Evolutionary conservation across 495 filamentous ascomycete genomes (phyloP).

Genomic region (Penicillium daleae): DNA sequence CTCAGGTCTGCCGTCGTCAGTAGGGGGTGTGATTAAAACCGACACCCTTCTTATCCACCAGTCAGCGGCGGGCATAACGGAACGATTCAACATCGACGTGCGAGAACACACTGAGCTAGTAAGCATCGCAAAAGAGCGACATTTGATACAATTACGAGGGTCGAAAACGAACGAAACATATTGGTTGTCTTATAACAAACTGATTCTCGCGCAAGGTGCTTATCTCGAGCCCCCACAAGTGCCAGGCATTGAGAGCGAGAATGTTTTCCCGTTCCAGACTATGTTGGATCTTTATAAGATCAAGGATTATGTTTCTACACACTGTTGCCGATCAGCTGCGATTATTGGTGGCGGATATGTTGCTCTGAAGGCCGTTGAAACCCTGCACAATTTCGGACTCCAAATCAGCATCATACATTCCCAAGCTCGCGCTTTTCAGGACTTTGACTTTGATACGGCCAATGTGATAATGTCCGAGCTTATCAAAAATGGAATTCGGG

Average conservation of each 20-base stretch:
- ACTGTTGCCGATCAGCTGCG: not conserved
- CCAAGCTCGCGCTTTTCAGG: not conserved
- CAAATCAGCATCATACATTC: not conserved
- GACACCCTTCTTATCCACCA: conserved; percentile 8
- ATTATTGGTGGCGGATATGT: conserved; percentile 6
- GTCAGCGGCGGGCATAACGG: not conserved
- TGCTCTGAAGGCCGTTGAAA: conserved; percentile 4
- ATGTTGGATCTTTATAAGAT: conserved; percentile 5
- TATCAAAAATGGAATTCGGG: not conserved
- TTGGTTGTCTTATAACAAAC: not conserved
- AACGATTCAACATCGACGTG: conserved; percentile 8
- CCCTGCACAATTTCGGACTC: conserved; percentile 1
- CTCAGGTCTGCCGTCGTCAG: not conserved
- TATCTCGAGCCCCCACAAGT: not conserved
- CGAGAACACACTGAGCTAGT: conserved; percentile 1
- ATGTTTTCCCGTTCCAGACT: conserved; percentile 2
- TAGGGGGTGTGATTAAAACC: not conserved
- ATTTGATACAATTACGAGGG: not conserved
- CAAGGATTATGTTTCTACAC: not conserved
- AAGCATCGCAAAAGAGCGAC: not conserved
- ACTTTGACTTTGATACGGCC: not conserved
- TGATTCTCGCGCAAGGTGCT: conserved; percentile 10
- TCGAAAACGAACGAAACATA: not conserved
- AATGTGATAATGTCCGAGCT: conserved; percentile 1
- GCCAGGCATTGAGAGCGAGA: not conserved